These are phyloP conservation scores for Melastoma malabathricum DNA, from an alignment of 345 rosid genomes.

Conservation along the genomic window DNA sequence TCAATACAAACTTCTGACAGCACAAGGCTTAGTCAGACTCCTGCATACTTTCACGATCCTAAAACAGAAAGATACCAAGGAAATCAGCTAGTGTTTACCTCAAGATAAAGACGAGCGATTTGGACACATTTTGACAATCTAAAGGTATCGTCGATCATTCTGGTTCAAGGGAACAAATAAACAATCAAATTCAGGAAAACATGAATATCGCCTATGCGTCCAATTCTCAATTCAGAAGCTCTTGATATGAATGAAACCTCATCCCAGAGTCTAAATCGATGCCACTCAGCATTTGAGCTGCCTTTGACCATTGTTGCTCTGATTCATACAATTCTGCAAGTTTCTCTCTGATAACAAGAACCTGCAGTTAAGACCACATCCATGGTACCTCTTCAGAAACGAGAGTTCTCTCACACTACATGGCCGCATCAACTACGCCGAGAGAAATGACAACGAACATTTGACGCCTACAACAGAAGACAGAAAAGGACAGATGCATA, in stretches of 20 bases:
- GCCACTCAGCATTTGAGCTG: conserved; percentile 98
- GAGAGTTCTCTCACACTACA: no score
- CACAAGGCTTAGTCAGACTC: no score
- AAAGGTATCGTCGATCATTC: conserved; percentile 78
- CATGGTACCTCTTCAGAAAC: no score
- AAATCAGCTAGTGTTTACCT: conserved; percentile 39
- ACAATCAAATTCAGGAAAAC: neutral
- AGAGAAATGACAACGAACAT: no score
- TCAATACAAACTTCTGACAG: no score
- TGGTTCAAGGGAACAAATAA: conserved; percentile 18
- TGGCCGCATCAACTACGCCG: no score
- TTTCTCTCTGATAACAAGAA: conserved; percentile 80
- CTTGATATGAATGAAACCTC: no score
- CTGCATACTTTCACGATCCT: no score
- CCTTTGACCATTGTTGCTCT: conserved; percentile 89
- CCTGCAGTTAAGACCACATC: conserved; percentile 20
- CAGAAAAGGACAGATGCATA: no score
- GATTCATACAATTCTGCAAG: conserved; percentile 90
- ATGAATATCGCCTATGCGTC: no score
- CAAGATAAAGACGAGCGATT: conserved; percentile 89
- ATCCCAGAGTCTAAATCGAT: conserved; percentile 91
- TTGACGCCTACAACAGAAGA: no score
- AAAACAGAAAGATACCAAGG: no score
- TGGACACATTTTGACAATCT: conserved; percentile 90
- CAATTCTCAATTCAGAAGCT: neutral